These are phyloP conservation scores for Solanum aculeatissimum DNA, from an alignment of 305 asterid species.

Conservation along the genomic window DNA sequence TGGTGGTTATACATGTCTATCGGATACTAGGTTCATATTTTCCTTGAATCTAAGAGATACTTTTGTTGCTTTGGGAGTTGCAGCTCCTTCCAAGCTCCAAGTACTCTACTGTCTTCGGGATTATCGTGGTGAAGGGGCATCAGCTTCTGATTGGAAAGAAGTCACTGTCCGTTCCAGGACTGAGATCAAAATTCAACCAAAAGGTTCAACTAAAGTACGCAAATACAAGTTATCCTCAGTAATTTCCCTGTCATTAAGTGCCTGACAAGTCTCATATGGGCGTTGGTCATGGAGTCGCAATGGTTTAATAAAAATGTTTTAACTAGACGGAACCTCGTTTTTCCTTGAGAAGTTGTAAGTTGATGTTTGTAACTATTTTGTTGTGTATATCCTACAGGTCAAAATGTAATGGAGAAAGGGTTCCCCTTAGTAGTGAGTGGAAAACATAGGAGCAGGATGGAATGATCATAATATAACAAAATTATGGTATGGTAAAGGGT, in stretches of 20 bases:
- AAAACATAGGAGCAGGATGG: background rate
- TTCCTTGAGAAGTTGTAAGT: background rate
- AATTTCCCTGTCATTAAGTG: conserved; percentile 56
- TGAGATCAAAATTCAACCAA: conserved; percentile 64
- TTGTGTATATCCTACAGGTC: background rate
- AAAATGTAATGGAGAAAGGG: background rate
- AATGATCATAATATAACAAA: background rate
- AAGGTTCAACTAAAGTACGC: conserved; percentile 25
- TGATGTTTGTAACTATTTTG: background rate
- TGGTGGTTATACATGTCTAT: background rate
- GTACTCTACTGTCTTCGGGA: conserved; percentile 50
- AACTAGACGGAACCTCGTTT: background rate
- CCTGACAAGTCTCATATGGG: conserved; percentile 19
- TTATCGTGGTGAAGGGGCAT: conserved; percentile 50
- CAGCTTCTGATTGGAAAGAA: conserved; percentile 53
- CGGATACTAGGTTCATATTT: background rate
- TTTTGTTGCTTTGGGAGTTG: conserved; percentile 4
- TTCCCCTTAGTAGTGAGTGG: background rate
- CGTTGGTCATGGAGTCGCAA: background rate
- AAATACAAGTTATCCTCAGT: conserved; percentile 67
- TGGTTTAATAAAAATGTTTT: background rate
- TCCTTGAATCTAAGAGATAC: background rate
- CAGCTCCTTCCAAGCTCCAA: conserved; percentile 51
- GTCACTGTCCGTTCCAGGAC: conserved; percentile 51
- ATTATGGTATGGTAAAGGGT: background rate